These are phyloP conservation scores for Quercus ilex DNA, from an alignment of 306 rosid genomes.

Conservation along the genomic window DNA sequence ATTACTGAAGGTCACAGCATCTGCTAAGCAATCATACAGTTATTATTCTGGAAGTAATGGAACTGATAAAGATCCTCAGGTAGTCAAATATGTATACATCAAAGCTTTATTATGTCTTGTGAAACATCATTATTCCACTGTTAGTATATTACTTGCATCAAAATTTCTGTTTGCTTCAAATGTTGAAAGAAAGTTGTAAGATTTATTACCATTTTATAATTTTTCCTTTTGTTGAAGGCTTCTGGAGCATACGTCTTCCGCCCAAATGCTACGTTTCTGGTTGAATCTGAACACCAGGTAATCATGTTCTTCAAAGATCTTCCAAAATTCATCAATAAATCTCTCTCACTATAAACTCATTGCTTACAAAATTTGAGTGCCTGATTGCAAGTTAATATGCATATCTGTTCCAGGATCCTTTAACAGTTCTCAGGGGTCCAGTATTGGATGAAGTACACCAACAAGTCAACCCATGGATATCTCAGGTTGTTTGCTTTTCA, in stretches of 20 bases:
- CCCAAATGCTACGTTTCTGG: conserved; percentile 41
- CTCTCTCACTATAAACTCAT: conserved; percentile 1
- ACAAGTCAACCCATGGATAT: conserved; percentile 51
- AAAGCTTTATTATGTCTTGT: conserved; percentile 6
- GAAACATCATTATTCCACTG: conserved; percentile 10
- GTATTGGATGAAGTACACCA: conserved; percentile 58
- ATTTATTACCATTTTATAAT: not conserved
- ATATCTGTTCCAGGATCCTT: conserved; percentile 27
- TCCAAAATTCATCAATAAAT: not conserved
- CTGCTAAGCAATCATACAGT: conserved; percentile 36
- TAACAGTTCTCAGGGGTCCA: conserved; percentile 44
- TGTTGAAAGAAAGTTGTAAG: not conserved
- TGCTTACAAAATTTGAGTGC: conserved; percentile 6
- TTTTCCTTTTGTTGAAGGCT: conserved; percentile 23
- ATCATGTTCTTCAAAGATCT: not conserved
- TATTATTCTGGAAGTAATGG: conserved; percentile 37
- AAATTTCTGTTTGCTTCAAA: not conserved
- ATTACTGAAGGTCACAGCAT: conserved; percentile 44
- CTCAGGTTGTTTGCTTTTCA: conserved; percentile 35
- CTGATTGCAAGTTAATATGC: conserved; percentile 9
- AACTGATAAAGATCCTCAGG: conserved; percentile 31
- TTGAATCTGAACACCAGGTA: conserved; percentile 32
- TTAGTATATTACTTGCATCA: conserved; percentile 8
- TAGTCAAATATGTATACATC: conserved; percentile 16
- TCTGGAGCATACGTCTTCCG: conserved; percentile 62